A percentile compares a stretch with the other conserved stretches of the same genome.
These are phyloP conservation scores for Cercospora citrullina DNA, from an alignment of 2,329 filamentous ascomycete genomes.

Conservation along the genomic window DNA sequence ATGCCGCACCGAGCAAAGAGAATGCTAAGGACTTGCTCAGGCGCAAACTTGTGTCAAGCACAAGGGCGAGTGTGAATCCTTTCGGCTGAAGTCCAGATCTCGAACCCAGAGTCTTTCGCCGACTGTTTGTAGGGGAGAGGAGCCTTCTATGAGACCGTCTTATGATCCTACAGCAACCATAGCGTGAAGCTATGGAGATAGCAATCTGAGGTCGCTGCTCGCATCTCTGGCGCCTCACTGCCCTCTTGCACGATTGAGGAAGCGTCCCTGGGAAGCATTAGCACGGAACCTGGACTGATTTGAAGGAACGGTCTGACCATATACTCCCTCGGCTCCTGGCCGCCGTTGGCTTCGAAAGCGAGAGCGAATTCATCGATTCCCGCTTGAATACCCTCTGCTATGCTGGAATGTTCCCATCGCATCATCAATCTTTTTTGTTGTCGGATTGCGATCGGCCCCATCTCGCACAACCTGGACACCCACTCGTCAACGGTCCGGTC, in stretches of 20 bases:
- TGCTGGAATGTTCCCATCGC: conserved; percentile 32
- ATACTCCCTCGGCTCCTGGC: conserved; percentile 28
- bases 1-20: background rate
- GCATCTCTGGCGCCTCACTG: background rate
- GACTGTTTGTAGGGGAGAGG: background rate
- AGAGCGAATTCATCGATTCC: conserved; percentile 32
- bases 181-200: background rate
- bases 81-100: background rate
- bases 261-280: background rate
- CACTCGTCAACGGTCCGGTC: conserved; percentile 40
- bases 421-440: conserved; percentile 38
- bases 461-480: conserved; percentile 34
- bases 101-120: background rate
- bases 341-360: conserved; percentile 24
- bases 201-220: background rate
- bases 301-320: conserved; percentile 24
- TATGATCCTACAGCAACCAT: background rate
- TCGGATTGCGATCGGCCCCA: conserved; percentile 38
- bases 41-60: conserved; percentile 1
- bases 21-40: conserved; percentile 8
- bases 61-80: conserved; percentile 5
- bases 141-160: background rate
- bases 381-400: conserved; percentile 29
- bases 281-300: background rate
- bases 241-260: background rate